Evolutionary conservation across 805 yeast species (phyloP).

Genomic region (Jamesozyma rosinii): DNA sequence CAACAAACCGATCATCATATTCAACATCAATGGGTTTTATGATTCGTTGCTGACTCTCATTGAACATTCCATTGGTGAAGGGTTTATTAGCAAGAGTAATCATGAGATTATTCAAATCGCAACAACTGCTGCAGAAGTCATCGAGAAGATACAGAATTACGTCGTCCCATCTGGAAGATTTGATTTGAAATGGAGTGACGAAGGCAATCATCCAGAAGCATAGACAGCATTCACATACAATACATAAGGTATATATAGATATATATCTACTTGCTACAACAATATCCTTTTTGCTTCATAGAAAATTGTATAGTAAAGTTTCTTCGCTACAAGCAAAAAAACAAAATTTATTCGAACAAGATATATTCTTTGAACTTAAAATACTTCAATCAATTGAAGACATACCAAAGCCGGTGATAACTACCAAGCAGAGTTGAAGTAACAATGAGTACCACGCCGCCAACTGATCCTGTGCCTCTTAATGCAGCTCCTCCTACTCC

Average conservation of each 20-base stretch:
- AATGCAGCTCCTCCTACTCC: background rate
- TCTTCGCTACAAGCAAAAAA: no score
- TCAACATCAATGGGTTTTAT: slow-evolving; percentile 73
- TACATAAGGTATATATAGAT: no score
- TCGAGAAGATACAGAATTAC: slow-evolving; percentile 51
- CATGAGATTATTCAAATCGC: slow-evolving; percentile 64
- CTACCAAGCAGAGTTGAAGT: no score
- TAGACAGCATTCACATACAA: background rate
- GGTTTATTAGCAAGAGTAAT: slow-evolving; percentile 61
- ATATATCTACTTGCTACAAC: background rate
- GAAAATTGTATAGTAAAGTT: no score
- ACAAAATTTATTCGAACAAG: no score
- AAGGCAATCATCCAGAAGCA: slow-evolving; percentile 1
- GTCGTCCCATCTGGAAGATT: slow-evolving; percentile 64
- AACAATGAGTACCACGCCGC: background rate
- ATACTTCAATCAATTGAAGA: no score
- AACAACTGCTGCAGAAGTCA: slow-evolving; percentile 56
- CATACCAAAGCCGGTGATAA: no score
- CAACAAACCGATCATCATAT: slow-evolving; percentile 66
- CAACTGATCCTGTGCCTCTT: background rate
- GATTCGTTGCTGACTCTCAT: slow-evolving; percentile 60
- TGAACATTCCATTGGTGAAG: slow-evolving; percentile 47
- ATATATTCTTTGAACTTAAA: no score
- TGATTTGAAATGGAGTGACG: slow-evolving; percentile 56
- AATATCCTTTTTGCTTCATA: no score